Base-by-base conservation (phyloP, 2,329 filamentous ascomycete genomes). In the Diplodia sapinea region DNA sequence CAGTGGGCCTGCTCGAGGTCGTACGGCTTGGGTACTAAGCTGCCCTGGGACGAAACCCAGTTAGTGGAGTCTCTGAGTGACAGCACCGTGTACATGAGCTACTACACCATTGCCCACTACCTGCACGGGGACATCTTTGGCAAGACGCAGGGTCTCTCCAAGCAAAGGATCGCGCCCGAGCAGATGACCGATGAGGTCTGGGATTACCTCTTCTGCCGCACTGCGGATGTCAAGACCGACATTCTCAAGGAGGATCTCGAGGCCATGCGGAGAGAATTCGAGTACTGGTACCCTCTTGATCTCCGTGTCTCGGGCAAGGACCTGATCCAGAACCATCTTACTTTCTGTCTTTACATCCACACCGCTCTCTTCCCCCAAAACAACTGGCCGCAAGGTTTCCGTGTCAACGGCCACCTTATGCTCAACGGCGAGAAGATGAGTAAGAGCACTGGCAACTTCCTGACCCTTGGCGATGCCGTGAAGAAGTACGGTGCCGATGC, bases 371-470 rank as follows among this genome's bases (percentile, higher is more conserved):
- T 97, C 85, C 87, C 89, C 13, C 87, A 87, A 68, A 88, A 94
- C 78, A 96, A 93, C 83, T 97, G 94, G 93, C 95, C 95, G 12
- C 87, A 86, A 63, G 89, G 89, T 70, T 86, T 98, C 72, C 91
- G 95, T 71, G 89, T 91, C 70, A 99, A 99, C 76, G 95, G 95
- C 1, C 94, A 98, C 81, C 82, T 98, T 74, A 88, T 96, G 79
- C 85, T 99, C 71, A 99, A 99, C 78, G 94, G 94, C 61, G 92
- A 97, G 78, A 99, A 99, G 87, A 99, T 99, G 95, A 91, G 89
- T 78, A 99, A 99, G 84, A 94, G 91, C 65, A 97, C 94, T 0
- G 95, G 95, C 70, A 99, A 98, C 82, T 99, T 99, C 84, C 85
- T 99, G 78, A 98, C 95, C 12, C 84, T 98, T 64, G 87, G 89